phyloP scores from a whole-genome alignment of 2,329 filamentous ascomycete species.

The Rugonectria rugulosa region DNA sequence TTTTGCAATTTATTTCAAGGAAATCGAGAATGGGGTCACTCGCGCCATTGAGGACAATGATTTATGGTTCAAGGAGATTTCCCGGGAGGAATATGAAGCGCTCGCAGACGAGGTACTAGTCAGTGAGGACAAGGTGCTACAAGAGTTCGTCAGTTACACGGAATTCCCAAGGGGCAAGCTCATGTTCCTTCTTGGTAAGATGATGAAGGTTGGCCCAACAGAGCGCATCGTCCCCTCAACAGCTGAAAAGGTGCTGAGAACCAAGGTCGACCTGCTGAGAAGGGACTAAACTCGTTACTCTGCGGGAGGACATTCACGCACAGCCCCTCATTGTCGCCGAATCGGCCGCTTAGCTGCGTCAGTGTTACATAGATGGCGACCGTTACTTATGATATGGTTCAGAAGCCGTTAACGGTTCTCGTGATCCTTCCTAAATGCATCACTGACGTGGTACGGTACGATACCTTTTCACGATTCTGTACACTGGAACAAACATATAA shows the following conservation, averaged over 20 bases:
- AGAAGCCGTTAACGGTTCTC: constrained; percentile 15
- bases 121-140: constrained; percentile 56
- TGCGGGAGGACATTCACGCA: constrained; percentile 17
- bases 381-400: constrained; percentile 16
- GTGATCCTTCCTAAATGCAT: constrained; percentile 27
- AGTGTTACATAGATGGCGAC: constrained; percentile 26
- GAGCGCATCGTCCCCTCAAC: constrained; percentile 62
- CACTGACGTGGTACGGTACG: constrained; percentile 26
- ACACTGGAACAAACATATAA: constrained; percentile 34
- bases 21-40: constrained; percentile 52
- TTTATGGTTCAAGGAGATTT: constrained; percentile 64
- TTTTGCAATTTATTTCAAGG: constrained; percentile 58
- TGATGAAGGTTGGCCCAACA: constrained; percentile 62
- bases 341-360: constrained; percentile 20
- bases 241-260: constrained; percentile 57
- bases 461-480: constrained; percentile 25
- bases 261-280: constrained; percentile 38
- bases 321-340: constrained; percentile 23
- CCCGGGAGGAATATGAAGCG: constrained; percentile 54
- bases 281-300: constrained; percentile 20
- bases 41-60: constrained; percentile 54
- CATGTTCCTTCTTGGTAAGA: constrained; percentile 67
- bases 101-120: constrained; percentile 55
- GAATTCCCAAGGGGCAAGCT: constrained; percentile 65
- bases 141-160: constrained; percentile 53